Conservation (phyloP, 2,329 filamentous ascomycete genomes). For the Calonectria pteridis region DNA sequence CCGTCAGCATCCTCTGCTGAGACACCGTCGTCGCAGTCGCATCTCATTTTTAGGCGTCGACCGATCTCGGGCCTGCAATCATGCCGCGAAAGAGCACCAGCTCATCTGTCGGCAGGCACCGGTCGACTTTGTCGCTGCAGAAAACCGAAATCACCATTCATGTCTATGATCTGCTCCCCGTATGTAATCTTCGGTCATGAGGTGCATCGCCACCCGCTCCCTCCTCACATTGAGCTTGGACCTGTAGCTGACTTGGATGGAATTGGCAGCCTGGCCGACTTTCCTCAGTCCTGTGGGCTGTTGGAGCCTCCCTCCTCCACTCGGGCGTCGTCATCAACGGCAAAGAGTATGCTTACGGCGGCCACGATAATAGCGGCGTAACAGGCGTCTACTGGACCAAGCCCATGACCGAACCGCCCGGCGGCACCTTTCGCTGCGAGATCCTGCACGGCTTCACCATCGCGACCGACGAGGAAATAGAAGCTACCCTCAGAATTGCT, state of each 20-base stretch:
- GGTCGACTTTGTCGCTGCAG: constrained; percentile 76
- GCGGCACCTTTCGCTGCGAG: constrained; percentile 80
- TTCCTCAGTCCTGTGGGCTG: constrained; percentile 81
- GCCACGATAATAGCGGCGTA: constrained; percentile 76
- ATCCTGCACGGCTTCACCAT: constrained; percentile 86
- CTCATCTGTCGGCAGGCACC: constrained; percentile 59
- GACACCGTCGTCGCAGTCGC: constrained; percentile 39
- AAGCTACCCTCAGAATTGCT: constrained; percentile 74
- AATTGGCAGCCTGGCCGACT: constrained; percentile 74
- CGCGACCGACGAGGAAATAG: constrained; percentile 76
- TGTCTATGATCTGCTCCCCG: constrained; percentile 82
- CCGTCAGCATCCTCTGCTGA: constrained; percentile 28
- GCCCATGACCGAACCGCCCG: constrained; percentile 78
- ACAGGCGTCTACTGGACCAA: constrained; percentile 89
- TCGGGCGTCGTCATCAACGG: constrained; percentile 86
- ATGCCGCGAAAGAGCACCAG: constrained; percentile 48
- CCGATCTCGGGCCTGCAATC: constrained; percentile 4
- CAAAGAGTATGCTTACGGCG: constrained; percentile 87
- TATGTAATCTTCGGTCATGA: constrained; percentile 51
- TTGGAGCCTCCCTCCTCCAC: constrained; percentile 83
- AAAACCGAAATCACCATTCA: constrained; percentile 82
- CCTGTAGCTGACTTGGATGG: constrained; percentile 26
- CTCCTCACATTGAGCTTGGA: constrained; percentile 15
- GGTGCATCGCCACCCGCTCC: constrained; percentile 6
- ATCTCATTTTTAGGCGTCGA: constrained; percentile 32